A percentile compares a stretch with the other conserved stretches of the same genome.
Conservation (phyloP, 192 early-diverging fungal species). For the Podila minutissima region DNA sequence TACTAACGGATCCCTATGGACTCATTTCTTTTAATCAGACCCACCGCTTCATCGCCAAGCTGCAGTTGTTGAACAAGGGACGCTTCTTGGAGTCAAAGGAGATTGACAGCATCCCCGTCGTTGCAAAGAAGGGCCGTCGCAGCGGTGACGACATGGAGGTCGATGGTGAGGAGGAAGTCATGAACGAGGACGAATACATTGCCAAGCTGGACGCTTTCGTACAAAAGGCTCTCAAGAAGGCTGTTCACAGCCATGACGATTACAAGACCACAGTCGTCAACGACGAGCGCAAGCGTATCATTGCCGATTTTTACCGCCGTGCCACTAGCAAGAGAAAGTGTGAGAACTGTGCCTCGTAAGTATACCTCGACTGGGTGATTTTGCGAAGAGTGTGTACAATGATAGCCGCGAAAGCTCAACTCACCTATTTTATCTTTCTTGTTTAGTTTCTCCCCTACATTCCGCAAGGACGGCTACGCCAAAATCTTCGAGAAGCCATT, state of each 20-base stretch:
- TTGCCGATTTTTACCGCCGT: slow-evolving; percentile 59
- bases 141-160: slow-evolving; percentile 57
- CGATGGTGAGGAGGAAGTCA: slow-evolving; percentile 59
- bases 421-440: not conserved
- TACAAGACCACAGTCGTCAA: slow-evolving; percentile 67
- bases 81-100: slow-evolving; percentile 84
- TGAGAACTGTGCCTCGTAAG: slow-evolving; percentile 70
- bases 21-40: slow-evolving; percentile 37
- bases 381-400: not conserved
- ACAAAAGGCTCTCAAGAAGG: slow-evolving; percentile 16
- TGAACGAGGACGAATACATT: slow-evolving; percentile 65
- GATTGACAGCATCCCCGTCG: slow-evolving; percentile 71
- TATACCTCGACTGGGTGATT: not conserved
- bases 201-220: slow-evolving; percentile 29
- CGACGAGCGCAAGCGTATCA: slow-evolving; percentile 58
- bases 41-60: slow-evolving; percentile 77
- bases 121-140: slow-evolving; percentile 52
- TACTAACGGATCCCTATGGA: not conserved
- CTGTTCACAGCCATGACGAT: slow-evolving; percentile 28
- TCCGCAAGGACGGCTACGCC: slow-evolving; percentile 82
- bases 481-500: slow-evolving; percentile 88
- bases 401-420: no score
- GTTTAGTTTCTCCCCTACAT: slow-evolving; percentile 63
- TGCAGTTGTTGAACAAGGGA: slow-evolving; percentile 87
- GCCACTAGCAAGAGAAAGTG: slow-evolving; percentile 61